These are phyloP conservation scores for Oryza glumipatula DNA, from an alignment of 176 grass and related monocot species.

Conservation along the genomic window DNA sequence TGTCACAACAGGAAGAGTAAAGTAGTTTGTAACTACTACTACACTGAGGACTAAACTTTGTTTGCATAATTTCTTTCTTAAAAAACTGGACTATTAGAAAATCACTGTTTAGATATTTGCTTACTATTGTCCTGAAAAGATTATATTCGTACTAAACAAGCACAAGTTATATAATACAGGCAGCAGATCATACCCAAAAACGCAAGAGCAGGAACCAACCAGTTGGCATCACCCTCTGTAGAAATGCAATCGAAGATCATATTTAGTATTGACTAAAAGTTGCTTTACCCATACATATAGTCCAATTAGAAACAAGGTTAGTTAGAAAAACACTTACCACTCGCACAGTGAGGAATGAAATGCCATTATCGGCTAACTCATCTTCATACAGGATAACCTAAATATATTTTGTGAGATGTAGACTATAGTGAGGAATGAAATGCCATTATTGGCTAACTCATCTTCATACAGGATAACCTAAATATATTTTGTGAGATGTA, in stretches of 20 bases:
- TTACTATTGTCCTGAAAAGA: not conserved
- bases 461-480: slow-evolving; percentile 97
- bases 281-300: not conserved
- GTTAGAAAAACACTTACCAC: slow-evolving; percentile 56
- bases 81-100: not conserved
- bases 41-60: not conserved
- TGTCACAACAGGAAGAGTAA: not conserved
- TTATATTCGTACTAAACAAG: not conserved
- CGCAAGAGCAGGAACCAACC: slow-evolving; percentile 94
- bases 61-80: not conserved
- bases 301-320: slow-evolving; percentile 7
- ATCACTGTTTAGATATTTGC: not conserved
- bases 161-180: slow-evolving; percentile 11
- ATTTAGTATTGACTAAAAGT: slow-evolving; percentile 21
- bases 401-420: slow-evolving; percentile 30
- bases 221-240: slow-evolving; percentile 95
- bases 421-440: slow-evolving; percentile 75
- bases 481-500: slow-evolving; percentile 30
- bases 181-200: slow-evolving; percentile 68
- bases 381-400: slow-evolving; percentile 97
- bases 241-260: slow-evolving; percentile 25
- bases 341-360: slow-evolving; percentile 90
- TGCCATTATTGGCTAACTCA: slow-evolving; percentile 92
- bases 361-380: slow-evolving; percentile 93
- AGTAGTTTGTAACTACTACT: not conserved